A percentile compares a stretch with the other conserved stretches of the same genome.
phyloP scores from a whole-genome alignment of 2,329 filamentous ascomycete genomes.

The Pseudogymnoascus sp. region DNA sequence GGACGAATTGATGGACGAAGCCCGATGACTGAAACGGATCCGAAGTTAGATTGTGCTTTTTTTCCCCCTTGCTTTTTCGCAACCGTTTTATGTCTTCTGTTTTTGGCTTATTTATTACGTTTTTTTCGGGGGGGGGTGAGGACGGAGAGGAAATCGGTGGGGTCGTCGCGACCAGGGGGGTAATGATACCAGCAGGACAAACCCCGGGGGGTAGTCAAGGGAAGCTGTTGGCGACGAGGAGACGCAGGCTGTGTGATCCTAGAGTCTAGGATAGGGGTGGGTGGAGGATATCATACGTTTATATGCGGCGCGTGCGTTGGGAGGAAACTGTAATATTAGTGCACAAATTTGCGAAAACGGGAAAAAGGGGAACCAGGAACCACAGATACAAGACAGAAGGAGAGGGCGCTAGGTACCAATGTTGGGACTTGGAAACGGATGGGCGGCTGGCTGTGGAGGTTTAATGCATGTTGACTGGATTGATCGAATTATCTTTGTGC shows the following conservation, averaged over 20 bases:
- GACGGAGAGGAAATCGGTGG: background rate
- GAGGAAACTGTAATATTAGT: slow-evolving; percentile 3
- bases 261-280: background rate
- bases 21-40: background rate
- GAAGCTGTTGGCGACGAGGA: background rate
- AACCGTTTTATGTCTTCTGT: background rate
- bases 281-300: slow-evolving; percentile 1
- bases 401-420: background rate
- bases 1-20: background rate
- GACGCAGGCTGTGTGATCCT: background rate
- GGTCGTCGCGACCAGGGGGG: background rate
- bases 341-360: background rate
- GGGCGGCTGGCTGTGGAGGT: background rate
- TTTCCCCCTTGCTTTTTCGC: background rate
- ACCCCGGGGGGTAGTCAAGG: background rate
- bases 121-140: background rate
- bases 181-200: background rate
- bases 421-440: background rate
- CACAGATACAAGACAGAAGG: background rate
- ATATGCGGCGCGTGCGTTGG: background rate
- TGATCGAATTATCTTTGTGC: background rate
- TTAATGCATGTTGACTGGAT: slow-evolving; percentile 2
- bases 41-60: background rate
- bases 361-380: background rate
- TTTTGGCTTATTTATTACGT: background rate